Evolutionary conservation across 805 yeast genomes (phyloP).

Genomic region (Lachancea fermentati): DNA sequence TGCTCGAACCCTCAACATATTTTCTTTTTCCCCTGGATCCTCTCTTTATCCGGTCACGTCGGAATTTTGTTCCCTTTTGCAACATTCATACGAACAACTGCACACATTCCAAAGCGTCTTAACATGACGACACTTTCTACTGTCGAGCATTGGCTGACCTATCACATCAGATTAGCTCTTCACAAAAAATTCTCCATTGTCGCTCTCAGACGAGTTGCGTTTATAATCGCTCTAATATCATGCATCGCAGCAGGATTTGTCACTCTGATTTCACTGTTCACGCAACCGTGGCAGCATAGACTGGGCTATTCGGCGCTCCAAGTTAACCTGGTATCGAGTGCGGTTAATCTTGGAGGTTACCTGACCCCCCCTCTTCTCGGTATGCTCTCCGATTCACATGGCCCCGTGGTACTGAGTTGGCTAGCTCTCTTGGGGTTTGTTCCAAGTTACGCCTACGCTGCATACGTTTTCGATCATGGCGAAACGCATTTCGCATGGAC

Average conservation of each 20-base stretch:
- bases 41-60: neutral
- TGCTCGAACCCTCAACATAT: no score
- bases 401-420: slow-evolving; percentile 66
- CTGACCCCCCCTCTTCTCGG: slow-evolving; percentile 79
- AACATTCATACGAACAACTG: neutral
- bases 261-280: slow-evolving; percentile 72
- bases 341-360: slow-evolving; percentile 77
- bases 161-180: slow-evolving; percentile 40
- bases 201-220: slow-evolving; percentile 44
- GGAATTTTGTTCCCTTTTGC: neutral
- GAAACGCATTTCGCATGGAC: slow-evolving; percentile 32
- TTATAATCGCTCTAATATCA: slow-evolving; percentile 49
- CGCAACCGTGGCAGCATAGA: slow-evolving; percentile 57
- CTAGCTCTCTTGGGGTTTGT: slow-evolving; percentile 55
- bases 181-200: slow-evolving; percentile 38
- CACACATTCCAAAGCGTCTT: no score
- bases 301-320: slow-evolving; percentile 60
- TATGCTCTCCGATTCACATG: slow-evolving; percentile 76
- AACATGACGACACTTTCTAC: slow-evolving; percentile 22
- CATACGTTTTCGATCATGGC: slow-evolving; percentile 35
- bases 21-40: neutral
- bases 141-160: slow-evolving; percentile 36
- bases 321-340: slow-evolving; percentile 68
- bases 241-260: slow-evolving; percentile 82
- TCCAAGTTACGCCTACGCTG: slow-evolving; percentile 56